phyloP scores from a whole-genome alignment of 179 eudicot species.

The Sideroxylon spinosum region DNA sequence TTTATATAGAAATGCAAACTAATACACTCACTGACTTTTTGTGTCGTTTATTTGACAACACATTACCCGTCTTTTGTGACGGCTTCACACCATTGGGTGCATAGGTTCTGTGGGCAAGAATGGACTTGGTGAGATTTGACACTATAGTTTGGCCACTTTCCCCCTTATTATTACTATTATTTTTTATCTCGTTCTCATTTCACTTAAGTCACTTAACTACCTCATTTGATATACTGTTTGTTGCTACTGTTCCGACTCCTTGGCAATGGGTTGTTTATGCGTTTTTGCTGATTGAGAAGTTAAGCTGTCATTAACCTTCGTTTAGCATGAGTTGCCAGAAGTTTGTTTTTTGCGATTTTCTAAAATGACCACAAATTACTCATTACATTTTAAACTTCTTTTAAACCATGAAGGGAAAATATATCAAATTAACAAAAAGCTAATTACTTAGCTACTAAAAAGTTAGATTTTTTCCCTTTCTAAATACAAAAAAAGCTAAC shows the following conservation, averaged over 20 bases:
- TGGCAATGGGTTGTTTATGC: neutral
- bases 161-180: neutral
- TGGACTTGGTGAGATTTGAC: slow-evolving; percentile 8
- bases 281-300: too few relatives aligned
- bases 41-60: neutral
- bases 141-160: neutral
- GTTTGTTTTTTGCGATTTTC: too few relatives aligned
- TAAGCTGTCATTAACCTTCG: too few relatives aligned
- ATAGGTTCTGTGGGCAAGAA: neutral
- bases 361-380: too few relatives aligned
- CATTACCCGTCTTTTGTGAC: neutral
- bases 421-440: too few relatives aligned
- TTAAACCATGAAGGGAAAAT: too few relatives aligned
- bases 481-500: too few relatives aligned
- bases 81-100: neutral
- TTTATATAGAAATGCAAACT: neutral
- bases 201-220: neutral
- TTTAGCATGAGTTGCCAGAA: too few relatives aligned
- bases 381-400: too few relatives aligned
- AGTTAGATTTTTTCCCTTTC: too few relatives aligned
- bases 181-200: neutral
- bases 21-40: neutral
- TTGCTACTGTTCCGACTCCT: neutral
- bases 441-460: too few relatives aligned
- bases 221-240: neutral